Evolutionary conservation across 108 stramenopile genomes (phyloP).

Genomic region (Chaetoceros tenuissimus): DNA sequence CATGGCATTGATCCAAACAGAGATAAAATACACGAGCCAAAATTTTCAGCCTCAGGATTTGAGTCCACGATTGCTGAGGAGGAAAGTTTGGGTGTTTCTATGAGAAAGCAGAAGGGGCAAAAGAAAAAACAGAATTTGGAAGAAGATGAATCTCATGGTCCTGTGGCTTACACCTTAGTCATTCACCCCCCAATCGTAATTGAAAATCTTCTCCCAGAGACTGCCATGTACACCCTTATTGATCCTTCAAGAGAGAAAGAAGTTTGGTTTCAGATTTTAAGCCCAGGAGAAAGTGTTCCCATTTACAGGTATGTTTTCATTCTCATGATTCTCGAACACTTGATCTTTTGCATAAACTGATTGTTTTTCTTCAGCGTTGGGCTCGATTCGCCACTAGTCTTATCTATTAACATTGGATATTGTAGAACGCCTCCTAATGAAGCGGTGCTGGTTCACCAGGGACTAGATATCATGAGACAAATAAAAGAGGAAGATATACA

Average conservation of each 20-base stretch:
- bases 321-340: too few species aligned
- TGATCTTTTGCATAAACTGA: too few species aligned
- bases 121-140: slow-evolving; percentile 3
- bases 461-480: slow-evolving; percentile 17
- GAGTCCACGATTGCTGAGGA: background rate
- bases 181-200: slow-evolving; percentile 92
- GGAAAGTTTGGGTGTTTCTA: background rate
- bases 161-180: slow-evolving; percentile 76
- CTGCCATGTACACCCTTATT: slow-evolving; percentile 84
- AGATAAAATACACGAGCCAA: slow-evolving; percentile 3
- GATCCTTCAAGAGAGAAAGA: slow-evolving; percentile 60
- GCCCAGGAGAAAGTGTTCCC: slow-evolving; percentile 77
- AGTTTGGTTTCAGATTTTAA: slow-evolving; percentile 80
- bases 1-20: background rate
- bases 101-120: slow-evolving; percentile 6
- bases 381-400: slow-evolving; percentile 78
- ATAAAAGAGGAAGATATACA: background rate
- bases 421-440: slow-evolving; percentile 83
- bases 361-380: slow-evolving; percentile 65
- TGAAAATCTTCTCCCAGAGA: slow-evolving; percentile 86
- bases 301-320: too few species aligned
- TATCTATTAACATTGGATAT: slow-evolving; percentile 85
- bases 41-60: slow-evolving; percentile 1
- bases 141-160: slow-evolving; percentile 39
- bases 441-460: slow-evolving; percentile 82